Evolutionary conservation across 2,329 filamentous ascomycete genomes (phyloP), one percentile per base, ranked within the genome.

Genomic region (Aspergillus hiratsukae): DNA sequence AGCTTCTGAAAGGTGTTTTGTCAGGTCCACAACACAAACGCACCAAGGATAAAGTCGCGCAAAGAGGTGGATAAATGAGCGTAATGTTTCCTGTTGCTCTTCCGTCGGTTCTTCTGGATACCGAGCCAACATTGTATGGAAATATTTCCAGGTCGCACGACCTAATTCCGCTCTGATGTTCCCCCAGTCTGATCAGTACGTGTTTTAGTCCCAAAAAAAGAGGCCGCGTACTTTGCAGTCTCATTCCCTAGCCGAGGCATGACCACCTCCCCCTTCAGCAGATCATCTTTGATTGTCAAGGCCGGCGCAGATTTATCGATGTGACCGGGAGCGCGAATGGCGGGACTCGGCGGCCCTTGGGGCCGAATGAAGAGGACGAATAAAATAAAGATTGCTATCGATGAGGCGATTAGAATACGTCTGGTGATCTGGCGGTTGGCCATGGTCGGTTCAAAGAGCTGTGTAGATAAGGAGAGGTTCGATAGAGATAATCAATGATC

Each of bases 121-220:
- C 61, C 83, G 80, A 53, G 83, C 83, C 76, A 87, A 85, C 57
- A 84, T 84, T 19, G 85, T 87, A 69, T 87, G 85, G 61, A 87
- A 79, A 61, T 86, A 78, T 66, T 86, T 85, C 85, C 85, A 87
- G 37, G 84, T 81, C 55, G 85, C 82, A 59, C 84, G 80, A 59
- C 85, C 85, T 28, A 87, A 76, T 71, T 87, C 85, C 58, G 82
- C 84, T 72, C 80, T 83, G 56, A 50, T 50, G 41, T 56, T 53
- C 19, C n/a, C n/a, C 49, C 29, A 56, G 31, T 25, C 19, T 7
- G 21, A 54, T 41, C 51, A 62, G 57, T 57, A 51, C 27, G 17
- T 21, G 17, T 48, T 35, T 2, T n/a, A 25, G 11, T 27, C 11
- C 4, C 21, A 6, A 21, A 19, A 9, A 25, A 49, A 17, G 5